Evolutionary conservation across 768 basidiomycete genomes (phyloP), one percentile per base, ranked within the genome.

Genomic region (Suillus subluteus): DNA sequence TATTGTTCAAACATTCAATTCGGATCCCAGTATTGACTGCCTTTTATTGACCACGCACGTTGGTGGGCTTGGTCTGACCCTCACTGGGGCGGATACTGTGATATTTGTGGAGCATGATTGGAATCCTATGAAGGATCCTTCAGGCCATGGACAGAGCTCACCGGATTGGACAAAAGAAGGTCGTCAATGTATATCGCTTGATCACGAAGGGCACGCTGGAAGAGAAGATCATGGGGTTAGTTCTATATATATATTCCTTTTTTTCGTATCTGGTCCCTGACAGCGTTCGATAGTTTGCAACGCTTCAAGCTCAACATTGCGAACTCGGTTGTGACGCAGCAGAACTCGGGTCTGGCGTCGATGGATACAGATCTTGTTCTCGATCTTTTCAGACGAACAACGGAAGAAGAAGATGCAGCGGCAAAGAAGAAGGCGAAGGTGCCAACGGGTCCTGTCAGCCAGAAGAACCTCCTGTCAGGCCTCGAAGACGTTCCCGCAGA

Each of bases 51-150:
- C 98, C 1, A 99, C 98, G 0, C 95, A 96, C 71, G 97, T 99
- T 55, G 98, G 98, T 65, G 98, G 98, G 3, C 82, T 99, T 35
- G 98, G 98, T 8, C 80, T 99, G 74, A 99, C 97, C 23, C 81
- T 99, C 69, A 99, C 98, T 0, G 97, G 98, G 26, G 98, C 98
- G 8, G 98, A 99, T 76, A 99, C 98, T 0, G 98, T 99, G 66
- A 98, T 99, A 69, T 99, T 99, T 73, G 95, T 99, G 62, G 98
- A 99, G 76, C 98, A 99, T 73, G 98, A 99, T 76, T 99, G 98
- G 98, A 99, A 99, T 76, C 98, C 98, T 8, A 98, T 97, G 96
- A 99, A 99, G 78, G 98, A 99, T 81, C n/a, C 81, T 99, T 7
- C 98, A 99, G 75, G 98, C 98, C 9, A 99, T 99, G 98, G 98